Percentiles rank a stretch among this genome's conserved stretches.
Evolutionary conservation across 176 grass and related monocot species (phyloP).

Genomic region (Lolium multiflorum): DNA sequence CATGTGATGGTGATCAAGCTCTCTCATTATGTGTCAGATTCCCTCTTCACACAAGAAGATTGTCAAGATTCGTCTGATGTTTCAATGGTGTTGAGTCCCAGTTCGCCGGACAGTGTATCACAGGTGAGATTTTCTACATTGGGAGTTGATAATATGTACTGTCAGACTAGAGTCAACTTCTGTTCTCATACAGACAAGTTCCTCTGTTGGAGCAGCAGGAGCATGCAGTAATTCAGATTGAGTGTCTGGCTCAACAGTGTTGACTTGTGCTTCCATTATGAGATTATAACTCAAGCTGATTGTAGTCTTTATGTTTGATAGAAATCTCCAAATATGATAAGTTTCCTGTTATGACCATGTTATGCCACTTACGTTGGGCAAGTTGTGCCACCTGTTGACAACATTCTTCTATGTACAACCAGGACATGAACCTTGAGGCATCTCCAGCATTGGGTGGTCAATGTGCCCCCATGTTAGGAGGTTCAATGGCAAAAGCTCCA

Average conservation of each 20-base stretch:
- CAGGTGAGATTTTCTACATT: conserved; percentile 61
- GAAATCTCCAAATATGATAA: conserved; percentile 70
- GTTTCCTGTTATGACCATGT: conserved; percentile 50
- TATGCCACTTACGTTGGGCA: conserved; percentile 28
- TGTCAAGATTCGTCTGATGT: conserved; percentile 60
- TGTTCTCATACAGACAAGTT: conserved; percentile 61
- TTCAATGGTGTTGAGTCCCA: conserved; percentile 74
- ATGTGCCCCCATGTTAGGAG: conserved; percentile 57
- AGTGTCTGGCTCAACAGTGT: conserved; percentile 49
- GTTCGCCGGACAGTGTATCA: conserved; percentile 51
- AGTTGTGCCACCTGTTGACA: conserved; percentile 38
- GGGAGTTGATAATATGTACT: conserved; percentile 34
- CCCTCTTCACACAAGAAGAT: conserved; percentile 54
- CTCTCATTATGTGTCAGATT: conserved; percentile 65
- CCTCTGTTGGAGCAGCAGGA: conserved; percentile 57
- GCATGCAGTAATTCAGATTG: conserved; percentile 53
- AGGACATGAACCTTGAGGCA: conserved; percentile 59
- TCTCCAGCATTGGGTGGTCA: conserved; percentile 60
- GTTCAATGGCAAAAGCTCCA: conserved; percentile 62
- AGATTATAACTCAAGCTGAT: conserved; percentile 62
- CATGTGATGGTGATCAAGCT: conserved; percentile 23
- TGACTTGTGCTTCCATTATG: conserved; percentile 54
- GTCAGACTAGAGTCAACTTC: conserved; percentile 48
- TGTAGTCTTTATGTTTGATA: conserved; percentile 57
- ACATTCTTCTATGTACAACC: conserved; percentile 23